phyloP scores from a whole-genome alignment of 352 stramenopile species.

The Pythium chondricola region DNA sequence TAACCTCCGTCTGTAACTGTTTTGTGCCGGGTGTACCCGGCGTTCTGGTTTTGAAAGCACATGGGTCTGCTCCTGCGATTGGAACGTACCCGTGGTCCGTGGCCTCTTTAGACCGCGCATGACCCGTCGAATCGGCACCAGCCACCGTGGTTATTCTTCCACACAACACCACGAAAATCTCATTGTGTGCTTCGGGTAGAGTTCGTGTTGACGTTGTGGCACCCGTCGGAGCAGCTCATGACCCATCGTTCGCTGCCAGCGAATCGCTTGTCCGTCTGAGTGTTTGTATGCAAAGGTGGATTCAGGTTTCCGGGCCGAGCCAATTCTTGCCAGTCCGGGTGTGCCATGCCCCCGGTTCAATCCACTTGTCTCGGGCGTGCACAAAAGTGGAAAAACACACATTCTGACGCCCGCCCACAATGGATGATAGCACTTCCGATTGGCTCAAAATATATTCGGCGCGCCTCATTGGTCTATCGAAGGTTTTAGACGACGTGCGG shows the following conservation, averaged over 20 bases:
- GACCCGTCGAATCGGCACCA: no score
- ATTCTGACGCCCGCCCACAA: conserved; percentile 7
- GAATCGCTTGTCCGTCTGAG: conserved; percentile 2
- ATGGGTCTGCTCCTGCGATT: no score
- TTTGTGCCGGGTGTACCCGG: conserved; percentile 3
- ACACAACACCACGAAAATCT: no score
- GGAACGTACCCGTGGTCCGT: no score
- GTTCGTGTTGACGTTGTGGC: not conserved
- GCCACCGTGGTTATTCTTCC: no score
- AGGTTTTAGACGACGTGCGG: conserved; percentile 10
- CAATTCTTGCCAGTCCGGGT: conserved; percentile 9
- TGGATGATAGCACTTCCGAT: conserved; percentile 1
- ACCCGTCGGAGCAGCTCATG: conserved; percentile 2
- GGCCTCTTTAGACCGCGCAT: not conserved
- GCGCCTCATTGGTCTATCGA: conserved; percentile 17
- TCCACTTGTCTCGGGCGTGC: conserved; percentile 10
- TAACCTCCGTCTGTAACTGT: conserved; percentile 5
- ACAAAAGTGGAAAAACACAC: conserved; percentile 23
- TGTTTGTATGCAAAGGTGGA: conserved; percentile 15
- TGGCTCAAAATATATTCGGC: conserved; percentile 14
- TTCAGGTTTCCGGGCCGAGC: conserved; percentile 2
- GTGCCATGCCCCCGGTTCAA: conserved; percentile 3
- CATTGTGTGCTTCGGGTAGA: no score
- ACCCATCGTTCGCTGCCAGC: not conserved
- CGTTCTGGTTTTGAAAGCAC: conserved; percentile 20